These are phyloP conservation scores for Pleodorina starrii DNA, from an alignment of 139 green algal genomes.

Conservation along the genomic window DNA sequence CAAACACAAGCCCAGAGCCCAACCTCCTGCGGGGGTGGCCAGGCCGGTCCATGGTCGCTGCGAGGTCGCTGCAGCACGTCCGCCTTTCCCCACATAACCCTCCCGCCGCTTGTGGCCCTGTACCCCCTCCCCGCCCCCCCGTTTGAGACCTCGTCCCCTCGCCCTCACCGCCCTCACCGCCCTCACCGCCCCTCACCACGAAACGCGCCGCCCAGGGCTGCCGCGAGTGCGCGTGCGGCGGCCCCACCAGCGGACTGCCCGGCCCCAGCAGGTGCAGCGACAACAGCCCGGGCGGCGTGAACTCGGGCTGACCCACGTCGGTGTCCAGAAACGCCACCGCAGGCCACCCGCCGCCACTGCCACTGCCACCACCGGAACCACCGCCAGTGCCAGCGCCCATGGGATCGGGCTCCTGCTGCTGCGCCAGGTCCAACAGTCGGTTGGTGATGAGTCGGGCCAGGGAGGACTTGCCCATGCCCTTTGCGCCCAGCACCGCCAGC, in stretches of 20 bases:
- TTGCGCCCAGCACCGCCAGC: conserved; percentile 80
- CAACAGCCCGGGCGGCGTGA: conserved; percentile 84
- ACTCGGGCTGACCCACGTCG: conserved; percentile 92
- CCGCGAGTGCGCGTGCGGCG: conserved; percentile 73
- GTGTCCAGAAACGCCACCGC: conserved; percentile 85
- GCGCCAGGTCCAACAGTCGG: conserved; percentile 67
- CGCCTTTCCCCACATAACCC: too few species aligned
- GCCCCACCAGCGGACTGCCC: conserved; percentile 69
- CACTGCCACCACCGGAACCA: too few species aligned
- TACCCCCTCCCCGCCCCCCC: not conserved
- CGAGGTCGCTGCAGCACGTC: too few species aligned
- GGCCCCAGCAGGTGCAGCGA: conserved; percentile 74
- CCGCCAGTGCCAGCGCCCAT: too few species aligned
- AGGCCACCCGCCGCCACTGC: not conserved
- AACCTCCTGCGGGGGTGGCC: too few species aligned
- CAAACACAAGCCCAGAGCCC: too few species aligned
- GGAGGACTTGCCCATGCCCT: conserved; percentile 90
- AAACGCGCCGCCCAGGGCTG: conserved; percentile 1
- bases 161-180: not conserved
- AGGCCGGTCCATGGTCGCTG: too few species aligned
- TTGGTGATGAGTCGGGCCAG: conserved; percentile 78
- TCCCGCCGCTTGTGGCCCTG: too few species aligned
- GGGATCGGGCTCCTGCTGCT: too few species aligned
- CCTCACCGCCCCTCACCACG: conserved; percentile 9
- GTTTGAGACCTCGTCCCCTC: not conserved